phyloP scores from a whole-genome alignment of 2,329 filamentous ascomycete genomes.

The Fusarium azukiicola region DNA sequence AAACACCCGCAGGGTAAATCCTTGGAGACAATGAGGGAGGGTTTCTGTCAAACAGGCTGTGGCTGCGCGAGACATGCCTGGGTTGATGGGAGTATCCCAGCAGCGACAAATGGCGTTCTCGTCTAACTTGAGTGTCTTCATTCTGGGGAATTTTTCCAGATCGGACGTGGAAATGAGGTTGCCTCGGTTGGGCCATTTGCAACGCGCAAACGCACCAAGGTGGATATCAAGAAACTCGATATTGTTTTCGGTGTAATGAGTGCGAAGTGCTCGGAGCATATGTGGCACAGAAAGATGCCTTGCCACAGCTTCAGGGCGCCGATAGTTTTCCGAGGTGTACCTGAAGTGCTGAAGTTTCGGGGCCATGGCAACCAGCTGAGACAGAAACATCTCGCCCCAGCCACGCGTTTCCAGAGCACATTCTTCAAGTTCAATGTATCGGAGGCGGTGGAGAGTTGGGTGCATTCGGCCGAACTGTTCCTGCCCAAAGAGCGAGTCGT shows the following conservation, averaged over 20 bases:
- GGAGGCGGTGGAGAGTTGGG: neutral
- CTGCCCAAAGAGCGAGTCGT: slow-evolving; percentile 8
- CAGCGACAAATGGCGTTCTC: slow-evolving; percentile 14
- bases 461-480: slow-evolving; percentile 4
- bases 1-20: slow-evolving; percentile 9
- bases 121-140: slow-evolving; percentile 16
- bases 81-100: slow-evolving; percentile 13
- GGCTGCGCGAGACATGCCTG: neutral
- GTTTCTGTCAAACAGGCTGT: neutral
- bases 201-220: slow-evolving; percentile 16
- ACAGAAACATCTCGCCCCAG: slow-evolving; percentile 23
- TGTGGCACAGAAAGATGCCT: slow-evolving; percentile 16
- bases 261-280: slow-evolving; percentile 20
- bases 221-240: neutral
- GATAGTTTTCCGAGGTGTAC: slow-evolving; percentile 14
- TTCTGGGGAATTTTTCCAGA: neutral
- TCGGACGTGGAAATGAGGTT: slow-evolving; percentile 11
- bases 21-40: neutral
- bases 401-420: slow-evolving; percentile 8
- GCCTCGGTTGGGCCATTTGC: slow-evolving; percentile 21
- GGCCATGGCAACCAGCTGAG: slow-evolving; percentile 14
- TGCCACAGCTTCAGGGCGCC: neutral
- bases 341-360: slow-evolving; percentile 19
- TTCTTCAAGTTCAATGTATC: slow-evolving; percentile 7
- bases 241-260: neutral